These are phyloP conservation scores for Sedum album DNA, from an alignment of 164 flowering plant species.

Conservation along the genomic window DNA sequence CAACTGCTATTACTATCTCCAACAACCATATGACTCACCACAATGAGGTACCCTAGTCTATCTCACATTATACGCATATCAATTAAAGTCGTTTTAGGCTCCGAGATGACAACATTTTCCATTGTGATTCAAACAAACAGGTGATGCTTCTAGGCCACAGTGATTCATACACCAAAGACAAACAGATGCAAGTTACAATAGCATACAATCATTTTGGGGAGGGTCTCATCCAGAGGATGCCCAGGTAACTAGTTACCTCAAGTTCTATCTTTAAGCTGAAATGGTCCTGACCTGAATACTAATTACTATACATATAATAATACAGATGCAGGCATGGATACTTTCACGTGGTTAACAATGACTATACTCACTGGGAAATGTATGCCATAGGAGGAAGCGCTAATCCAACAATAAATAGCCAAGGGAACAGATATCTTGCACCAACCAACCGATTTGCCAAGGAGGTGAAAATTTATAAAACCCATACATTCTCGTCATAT, in stretches of 20 bases:
- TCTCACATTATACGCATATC: background rate
- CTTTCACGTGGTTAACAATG: constrained; percentile 94
- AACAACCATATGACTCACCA: constrained; percentile 90
- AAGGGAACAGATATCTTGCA: constrained; percentile 79
- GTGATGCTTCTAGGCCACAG: constrained; percentile 95
- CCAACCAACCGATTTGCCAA: constrained; percentile 64
- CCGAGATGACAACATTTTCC: background rate
- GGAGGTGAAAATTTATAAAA: constrained; percentile 37
- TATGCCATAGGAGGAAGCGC: constrained; percentile 97
- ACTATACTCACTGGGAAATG: constrained; percentile 97
- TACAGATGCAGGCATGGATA: constrained; percentile 87
- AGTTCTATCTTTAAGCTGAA: too few species aligned
- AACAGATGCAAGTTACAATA: constrained; percentile 93
- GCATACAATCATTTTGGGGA: constrained; percentile 95
- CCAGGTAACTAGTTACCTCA: constrained; percentile 43
- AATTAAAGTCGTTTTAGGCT: background rate
- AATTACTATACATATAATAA: background rate
- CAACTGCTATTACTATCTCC: constrained; percentile 88
- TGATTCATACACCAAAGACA: constrained; percentile 73
- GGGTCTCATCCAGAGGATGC: constrained; percentile 98
- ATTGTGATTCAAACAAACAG: constrained; percentile 22
- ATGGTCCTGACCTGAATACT: too few species aligned
- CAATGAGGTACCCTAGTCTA: constrained; percentile 55
- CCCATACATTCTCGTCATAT: background rate
- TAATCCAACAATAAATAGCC: constrained; percentile 84